These are phyloP conservation scores for Leccinum fibrillosum DNA, from an alignment of 768 basidiomycete species.

Conservation along the genomic window DNA sequence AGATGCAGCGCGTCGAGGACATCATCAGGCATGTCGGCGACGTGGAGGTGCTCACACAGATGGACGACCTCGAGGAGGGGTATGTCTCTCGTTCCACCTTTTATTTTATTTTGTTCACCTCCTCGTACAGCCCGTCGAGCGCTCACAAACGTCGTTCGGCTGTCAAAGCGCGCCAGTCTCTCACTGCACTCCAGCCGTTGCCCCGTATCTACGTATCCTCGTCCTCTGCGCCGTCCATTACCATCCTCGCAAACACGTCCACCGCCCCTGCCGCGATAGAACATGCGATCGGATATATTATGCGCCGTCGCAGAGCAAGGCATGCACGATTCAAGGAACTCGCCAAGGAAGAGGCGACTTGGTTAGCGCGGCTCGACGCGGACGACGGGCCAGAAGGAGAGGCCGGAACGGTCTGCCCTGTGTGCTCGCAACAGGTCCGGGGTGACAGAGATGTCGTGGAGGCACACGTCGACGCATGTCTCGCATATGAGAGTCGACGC, in stretches of 20 bases:
- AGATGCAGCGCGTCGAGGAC: slow-evolving; percentile 64
- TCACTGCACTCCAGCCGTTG: slow-evolving; percentile 26
- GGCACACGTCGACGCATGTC: slow-evolving; percentile 79
- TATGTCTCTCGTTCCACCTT: slow-evolving; percentile 28
- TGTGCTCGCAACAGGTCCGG: slow-evolving; percentile 53
- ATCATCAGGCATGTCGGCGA: slow-evolving; percentile 66
- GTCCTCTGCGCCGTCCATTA: slow-evolving; percentile 11
- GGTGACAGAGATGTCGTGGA: slow-evolving; percentile 74
- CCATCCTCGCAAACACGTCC: slow-evolving; percentile 18
- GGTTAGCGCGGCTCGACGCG: slow-evolving; percentile 13
- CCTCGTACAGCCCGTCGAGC: slow-evolving; percentile 22
- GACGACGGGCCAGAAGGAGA: slow-evolving; percentile 33
- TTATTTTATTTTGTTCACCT: slow-evolving; percentile 10
- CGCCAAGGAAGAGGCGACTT: slow-evolving; percentile 54
- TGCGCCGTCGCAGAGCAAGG: slow-evolving; percentile 66
- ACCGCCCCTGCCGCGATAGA: slow-evolving; percentile 34
- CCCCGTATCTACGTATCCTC: slow-evolving; percentile 25
- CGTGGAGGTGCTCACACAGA: slow-evolving; percentile 47
- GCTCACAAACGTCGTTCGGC: slow-evolving; percentile 40
- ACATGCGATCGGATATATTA: slow-evolving; percentile 60
- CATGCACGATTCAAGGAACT: slow-evolving; percentile 66
- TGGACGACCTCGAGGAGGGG: slow-evolving; percentile 54
- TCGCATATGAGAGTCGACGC: slow-evolving; percentile 51
- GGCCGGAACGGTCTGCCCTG: slow-evolving; percentile 61
- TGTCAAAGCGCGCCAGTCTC: slow-evolving; percentile 39